Evolutionary conservation across 2,329 filamentous ascomycete species (phyloP).

Genomic region (Aspergillus sp.): DNA sequence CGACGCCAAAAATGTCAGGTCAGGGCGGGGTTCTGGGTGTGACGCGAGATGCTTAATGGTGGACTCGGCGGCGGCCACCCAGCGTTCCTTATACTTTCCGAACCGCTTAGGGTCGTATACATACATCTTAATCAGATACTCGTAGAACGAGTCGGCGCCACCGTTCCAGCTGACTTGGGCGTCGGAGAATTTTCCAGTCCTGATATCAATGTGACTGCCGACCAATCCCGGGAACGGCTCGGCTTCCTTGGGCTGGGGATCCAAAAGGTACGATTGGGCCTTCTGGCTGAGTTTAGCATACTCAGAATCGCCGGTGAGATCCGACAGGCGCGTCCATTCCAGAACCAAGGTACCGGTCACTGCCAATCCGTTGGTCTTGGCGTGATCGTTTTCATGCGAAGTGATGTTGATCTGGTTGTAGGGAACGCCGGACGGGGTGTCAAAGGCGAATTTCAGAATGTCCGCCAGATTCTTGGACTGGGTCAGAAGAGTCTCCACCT

Average conservation of each 20-base stretch:
- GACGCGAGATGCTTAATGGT: conserved; percentile 70
- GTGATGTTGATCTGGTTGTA: conserved; percentile 66
- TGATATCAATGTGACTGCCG: conserved; percentile 65
- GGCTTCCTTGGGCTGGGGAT: conserved; percentile 59
- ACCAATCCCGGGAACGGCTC: conserved; percentile 78
- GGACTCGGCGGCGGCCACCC: conserved; percentile 73
- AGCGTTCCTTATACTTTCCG: conserved; percentile 66
- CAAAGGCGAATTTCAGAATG: conserved; percentile 72
- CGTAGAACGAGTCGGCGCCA: conserved; percentile 78
- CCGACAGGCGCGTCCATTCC: conserved; percentile 80
- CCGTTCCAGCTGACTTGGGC: conserved; percentile 72
- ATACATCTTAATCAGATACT: conserved; percentile 91
- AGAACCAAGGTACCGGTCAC: conserved; percentile 75
- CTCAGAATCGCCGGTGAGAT: conserved; percentile 65
- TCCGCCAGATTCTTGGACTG: conserved; percentile 71
- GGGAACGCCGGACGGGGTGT: conserved; percentile 73
- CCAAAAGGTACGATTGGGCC: conserved; percentile 68
- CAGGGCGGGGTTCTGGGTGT: conserved; percentile 64
- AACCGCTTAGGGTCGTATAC: conserved; percentile 71
- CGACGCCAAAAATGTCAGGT: conserved; percentile 64
- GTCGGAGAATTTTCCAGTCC: conserved; percentile 66
- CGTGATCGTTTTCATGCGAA: conserved; percentile 51
- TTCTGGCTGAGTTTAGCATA: conserved; percentile 68
- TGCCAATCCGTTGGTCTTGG: conserved; percentile 68
- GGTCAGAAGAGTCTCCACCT: conserved; percentile 60